A percentile compares a stretch with the other conserved stretches of the same genome.
Evolutionary conservation across 768 basidiomycete species (phyloP).

Genomic region (Serendipita sp.): DNA sequence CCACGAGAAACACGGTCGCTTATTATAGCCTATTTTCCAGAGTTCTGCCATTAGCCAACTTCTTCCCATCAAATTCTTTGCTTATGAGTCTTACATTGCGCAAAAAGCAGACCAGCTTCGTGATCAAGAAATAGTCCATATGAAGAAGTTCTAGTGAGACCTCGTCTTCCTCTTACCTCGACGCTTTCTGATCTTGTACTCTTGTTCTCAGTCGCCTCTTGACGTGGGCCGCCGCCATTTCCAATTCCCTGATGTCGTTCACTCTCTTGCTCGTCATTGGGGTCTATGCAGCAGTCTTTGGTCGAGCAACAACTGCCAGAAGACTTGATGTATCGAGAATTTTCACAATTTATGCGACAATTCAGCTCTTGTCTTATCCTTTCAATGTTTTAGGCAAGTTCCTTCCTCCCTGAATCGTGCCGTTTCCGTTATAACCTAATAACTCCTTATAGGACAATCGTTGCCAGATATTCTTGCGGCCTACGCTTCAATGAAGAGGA

Average conservation of each 20-base stretch:
- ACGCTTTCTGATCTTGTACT: not conserved
- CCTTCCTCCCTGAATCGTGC: not conserved
- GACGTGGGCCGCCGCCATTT: not conserved
- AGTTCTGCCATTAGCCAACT: not conserved
- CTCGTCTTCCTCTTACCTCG: not conserved
- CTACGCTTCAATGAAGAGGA: conserved; percentile 1
- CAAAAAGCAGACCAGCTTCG: not conserved
- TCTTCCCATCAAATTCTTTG: conserved; percentile 2
- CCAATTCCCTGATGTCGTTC: not conserved
- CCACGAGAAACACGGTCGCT: not conserved
- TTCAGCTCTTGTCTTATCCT: not conserved
- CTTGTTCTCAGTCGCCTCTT: not conserved
- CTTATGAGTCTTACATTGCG: not conserved
- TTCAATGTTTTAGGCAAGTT: conserved; percentile 2
- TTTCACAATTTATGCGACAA: not conserved
- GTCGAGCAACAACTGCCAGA: not conserved
- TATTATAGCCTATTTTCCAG: not conserved
- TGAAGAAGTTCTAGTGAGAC: not conserved
- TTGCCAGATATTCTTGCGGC: not conserved
- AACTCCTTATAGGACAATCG: not conserved
- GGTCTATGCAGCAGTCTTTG: not conserved
- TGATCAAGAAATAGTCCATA: not conserved
- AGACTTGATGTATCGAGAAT: not conserved
- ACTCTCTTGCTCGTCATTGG: not conserved
- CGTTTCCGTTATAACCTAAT: not conserved